Base-by-base conservation (phyloP, 139 green algal species). In the Ostreobium quekettii region DNA sequence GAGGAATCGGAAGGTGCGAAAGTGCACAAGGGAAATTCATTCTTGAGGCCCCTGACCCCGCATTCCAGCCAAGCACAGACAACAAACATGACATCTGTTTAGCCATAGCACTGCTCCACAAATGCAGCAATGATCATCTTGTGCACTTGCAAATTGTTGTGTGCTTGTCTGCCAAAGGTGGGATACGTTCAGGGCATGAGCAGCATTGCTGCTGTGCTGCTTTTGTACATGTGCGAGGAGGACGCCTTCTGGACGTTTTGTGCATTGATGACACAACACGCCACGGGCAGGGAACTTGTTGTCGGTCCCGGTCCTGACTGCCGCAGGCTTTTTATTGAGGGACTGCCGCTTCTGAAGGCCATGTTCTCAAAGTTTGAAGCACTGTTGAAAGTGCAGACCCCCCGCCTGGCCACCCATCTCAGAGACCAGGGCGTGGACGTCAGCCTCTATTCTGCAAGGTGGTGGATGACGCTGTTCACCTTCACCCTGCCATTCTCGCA, bases 151-250 rank as follows among this genome's bases (percentile, higher is more conserved):
- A n/a, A n/a, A n/a, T n/a, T n/a, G n/a, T n/a, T 15, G 22, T 82
- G n/a, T n/a, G n/a, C n/a, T n/a, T n/a, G n/a, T n/a, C n/a, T n/a
- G n/a, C n/a, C n/a, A n/a, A n/a, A 91, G 77, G 82, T 94, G 46
- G 87, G 89, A 0, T 95, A 96, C 60, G 87, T 92, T 63, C 88
- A 96, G 74, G 89, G 89, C 66, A 95, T 95, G 88, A 85, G 89
- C 15, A 95, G 93, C 76, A 71, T 96, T 4, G 79, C 83, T 0
- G 89, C 85, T 15, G 74, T 91, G 64, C 81, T 96, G 75, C 81
- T 96, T 67, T 79, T 96, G 67, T 87, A 94, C 81, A 91, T 95
- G 89, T 56, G 60, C 2, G 87, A 91, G 59, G 89, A 93, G 81
- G 86, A 91, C 59, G 85, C 89, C 1, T 96, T 96, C 74, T 96